These are phyloP conservation scores for Xerocomus spinulosus DNA, from an alignment of 768 basidiomycete genomes.

Conservation along the genomic window DNA sequence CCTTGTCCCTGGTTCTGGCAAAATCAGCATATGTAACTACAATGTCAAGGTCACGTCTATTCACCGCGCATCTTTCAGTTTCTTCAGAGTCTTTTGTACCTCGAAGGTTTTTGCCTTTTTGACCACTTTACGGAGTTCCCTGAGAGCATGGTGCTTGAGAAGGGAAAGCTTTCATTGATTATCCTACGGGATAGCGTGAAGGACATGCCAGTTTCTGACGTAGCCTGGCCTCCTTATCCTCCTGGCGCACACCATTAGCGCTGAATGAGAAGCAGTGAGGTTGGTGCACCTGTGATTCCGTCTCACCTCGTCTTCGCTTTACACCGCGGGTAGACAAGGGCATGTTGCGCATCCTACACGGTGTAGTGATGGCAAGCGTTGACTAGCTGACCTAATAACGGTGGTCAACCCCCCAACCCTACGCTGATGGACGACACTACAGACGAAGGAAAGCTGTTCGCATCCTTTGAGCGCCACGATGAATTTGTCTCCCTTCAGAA, in stretches of 20 bases:
- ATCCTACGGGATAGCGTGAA: slow-evolving; percentile 8
- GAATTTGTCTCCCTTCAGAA: slow-evolving; percentile 56
- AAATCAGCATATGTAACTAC: neutral
- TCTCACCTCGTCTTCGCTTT: slow-evolving; percentile 44
- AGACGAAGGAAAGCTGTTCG: slow-evolving; percentile 43
- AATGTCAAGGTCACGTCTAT: slow-evolving; percentile 8
- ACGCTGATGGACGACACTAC: slow-evolving; percentile 34
- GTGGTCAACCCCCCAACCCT: too few relatives aligned
- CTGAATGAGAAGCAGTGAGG: neutral
- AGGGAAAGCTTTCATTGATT: slow-evolving; percentile 7
- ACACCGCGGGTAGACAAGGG: slow-evolving; percentile 18
- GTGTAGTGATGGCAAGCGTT: too few relatives aligned
- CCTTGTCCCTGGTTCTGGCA: slow-evolving; percentile 31
- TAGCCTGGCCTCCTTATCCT: slow-evolving; percentile 42
- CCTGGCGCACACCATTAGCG: slow-evolving; percentile 20
- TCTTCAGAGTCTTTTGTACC: slow-evolving; percentile 78
- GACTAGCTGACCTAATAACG: slow-evolving; percentile 20
- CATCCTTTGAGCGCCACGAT: slow-evolving; percentile 56
- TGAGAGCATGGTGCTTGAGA: slow-evolving; percentile 67
- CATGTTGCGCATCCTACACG: slow-evolving; percentile 10
- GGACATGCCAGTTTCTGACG: slow-evolving; percentile 53
- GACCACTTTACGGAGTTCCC: slow-evolving; percentile 66
- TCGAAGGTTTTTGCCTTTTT: slow-evolving; percentile 83
- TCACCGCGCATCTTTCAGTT: slow-evolving; percentile 66
- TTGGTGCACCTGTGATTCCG: slow-evolving; percentile 30